These are phyloP conservation scores for Yarrowia osloensis DNA, from an alignment of 805 yeast species.

Conservation along the genomic window DNA sequence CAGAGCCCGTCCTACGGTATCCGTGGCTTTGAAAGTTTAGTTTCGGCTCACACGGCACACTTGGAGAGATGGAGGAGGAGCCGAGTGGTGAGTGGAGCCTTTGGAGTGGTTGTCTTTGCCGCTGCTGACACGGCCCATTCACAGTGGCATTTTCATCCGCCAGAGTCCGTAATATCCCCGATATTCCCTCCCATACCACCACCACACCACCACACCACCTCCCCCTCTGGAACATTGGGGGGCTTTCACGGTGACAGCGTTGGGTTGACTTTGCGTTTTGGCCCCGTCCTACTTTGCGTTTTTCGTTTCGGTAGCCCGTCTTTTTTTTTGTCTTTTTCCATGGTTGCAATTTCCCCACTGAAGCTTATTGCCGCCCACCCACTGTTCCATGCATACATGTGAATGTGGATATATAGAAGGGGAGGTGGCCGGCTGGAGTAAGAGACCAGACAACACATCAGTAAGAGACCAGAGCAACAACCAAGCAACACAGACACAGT, in stretches of 20 bases:
- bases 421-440: background rate
- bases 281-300: background rate
- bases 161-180: no score
- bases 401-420: slow-evolving; percentile 10
- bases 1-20: background rate
- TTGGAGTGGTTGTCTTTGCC: no score
- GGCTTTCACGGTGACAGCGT: no score
- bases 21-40: background rate
- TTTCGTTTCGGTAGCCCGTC: background rate
- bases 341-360: slow-evolving; percentile 15
- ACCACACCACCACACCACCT: no score
- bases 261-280: no score
- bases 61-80: background rate
- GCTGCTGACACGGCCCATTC: no score
- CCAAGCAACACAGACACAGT: no score
- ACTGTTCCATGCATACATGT: slow-evolving; percentile 29
- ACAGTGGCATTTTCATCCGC: no score
- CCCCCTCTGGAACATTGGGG: no score
- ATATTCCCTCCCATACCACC: no score
- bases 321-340: background rate
- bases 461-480: background rate
- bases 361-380: slow-evolving; percentile 19
- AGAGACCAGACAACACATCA: background rate
- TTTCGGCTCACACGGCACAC: background rate
- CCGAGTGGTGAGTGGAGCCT: no score